Base-by-base conservation (phyloP, 169 alveolate species). In the Eimeria brunetti region DNA sequence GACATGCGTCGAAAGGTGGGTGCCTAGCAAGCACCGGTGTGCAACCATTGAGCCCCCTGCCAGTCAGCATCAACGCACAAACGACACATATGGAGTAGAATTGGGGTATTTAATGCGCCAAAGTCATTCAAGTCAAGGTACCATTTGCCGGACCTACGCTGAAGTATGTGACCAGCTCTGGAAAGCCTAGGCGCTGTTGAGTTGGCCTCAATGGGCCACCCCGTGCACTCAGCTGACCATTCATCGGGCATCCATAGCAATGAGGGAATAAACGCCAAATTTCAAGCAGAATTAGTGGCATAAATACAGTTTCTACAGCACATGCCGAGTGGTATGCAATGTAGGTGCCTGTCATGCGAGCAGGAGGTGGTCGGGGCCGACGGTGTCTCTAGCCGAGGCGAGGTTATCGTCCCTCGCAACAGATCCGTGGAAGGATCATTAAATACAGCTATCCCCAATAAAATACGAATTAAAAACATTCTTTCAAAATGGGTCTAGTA, bases 281-380 rank as follows among this genome's bases (percentile, higher is more conserved):
- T 36, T 38, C 51, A 0, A 36, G 83, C 51, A 38, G 53, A 7
- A 73, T 73, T 16, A 73, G 56, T 38, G 22, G 51, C 51, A 73
- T 73, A 73, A 73, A 38, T 73, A 33, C 53, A 36, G 3, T 18
- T 73, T 53, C 83, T 38, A 38, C 27, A 38, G 53, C 18, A 18
- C 22, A 20, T 73, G 41, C 83, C 33, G 20, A 36, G 53, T 36
- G 18, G 33, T 38, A 33, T 73, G 83, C 51, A 73, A 73, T 38
- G 56, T 18, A 22, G 88, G 44, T 9, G 44, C 67, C 88, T n/a
- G 46, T 16, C 38, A 78, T 46, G 88, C n/a, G 20, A 12, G 88
- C 67, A 78, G 46, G 88, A n/a, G 88, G 49, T 78, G 88, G 38
- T 78, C 88, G 88, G 67, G 88, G 88, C 88, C 88, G 88, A 78